Conservation (phyloP, 2,329 filamentous ascomycete genomes). For the Orbilia javanica region DNA sequence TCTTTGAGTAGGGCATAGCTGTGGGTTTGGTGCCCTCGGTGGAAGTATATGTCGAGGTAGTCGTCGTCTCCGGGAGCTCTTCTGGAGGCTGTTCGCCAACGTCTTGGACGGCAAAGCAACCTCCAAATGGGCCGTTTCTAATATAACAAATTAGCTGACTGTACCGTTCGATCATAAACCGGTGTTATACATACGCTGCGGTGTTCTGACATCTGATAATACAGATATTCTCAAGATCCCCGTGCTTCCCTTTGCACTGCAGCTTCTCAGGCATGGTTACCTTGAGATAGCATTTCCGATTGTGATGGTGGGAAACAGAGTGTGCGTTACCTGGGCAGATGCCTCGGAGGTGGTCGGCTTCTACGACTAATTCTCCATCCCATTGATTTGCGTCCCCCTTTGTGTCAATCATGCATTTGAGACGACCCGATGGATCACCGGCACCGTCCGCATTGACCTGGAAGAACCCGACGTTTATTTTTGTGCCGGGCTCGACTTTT, state of each 20-base stretch:
- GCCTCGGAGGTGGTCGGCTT: background rate
- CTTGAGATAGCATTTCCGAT: background rate
- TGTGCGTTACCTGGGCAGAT: background rate
- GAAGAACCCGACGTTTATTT: background rate
- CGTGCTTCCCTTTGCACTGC: background rate
- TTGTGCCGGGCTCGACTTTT: background rate
- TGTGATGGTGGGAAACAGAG: background rate
- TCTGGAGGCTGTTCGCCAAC: background rate
- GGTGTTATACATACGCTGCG: background rate
- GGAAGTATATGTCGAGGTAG: too few relatives aligned
- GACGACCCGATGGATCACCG: background rate
- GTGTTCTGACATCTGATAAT: background rate
- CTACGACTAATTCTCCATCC: background rate
- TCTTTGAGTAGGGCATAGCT: background rate
- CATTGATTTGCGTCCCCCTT: background rate
- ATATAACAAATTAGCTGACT: background rate
- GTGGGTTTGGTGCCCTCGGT: background rate
- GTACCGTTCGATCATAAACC: background rate
- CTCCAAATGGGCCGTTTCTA: constrained; percentile 11
- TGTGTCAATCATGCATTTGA: constrained; percentile 1
- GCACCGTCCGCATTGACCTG: background rate
- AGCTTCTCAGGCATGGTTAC: background rate
- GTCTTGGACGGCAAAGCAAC: background rate
- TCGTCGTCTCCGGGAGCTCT: too few relatives aligned
- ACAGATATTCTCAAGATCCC: background rate